phyloP scores from a whole-genome alignment of 257 asterid genomes.

The Solanum chmielewskii region DNA sequence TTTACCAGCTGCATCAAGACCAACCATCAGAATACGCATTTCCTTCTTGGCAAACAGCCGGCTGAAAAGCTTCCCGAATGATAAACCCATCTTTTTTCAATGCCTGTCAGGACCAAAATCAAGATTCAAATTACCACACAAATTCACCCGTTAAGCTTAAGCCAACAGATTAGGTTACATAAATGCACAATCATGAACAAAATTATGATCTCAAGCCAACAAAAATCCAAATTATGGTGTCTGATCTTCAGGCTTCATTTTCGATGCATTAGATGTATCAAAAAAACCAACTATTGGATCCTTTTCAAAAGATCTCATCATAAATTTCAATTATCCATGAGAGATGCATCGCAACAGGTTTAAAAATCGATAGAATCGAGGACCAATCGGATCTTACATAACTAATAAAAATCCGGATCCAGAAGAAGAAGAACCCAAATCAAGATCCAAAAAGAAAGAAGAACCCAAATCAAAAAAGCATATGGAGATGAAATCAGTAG shows the following conservation, averaged over 20 bases:
- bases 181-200: background rate
- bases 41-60: slow-evolving; percentile 72
- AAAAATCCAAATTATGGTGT: background rate
- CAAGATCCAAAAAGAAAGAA: background rate
- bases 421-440: background rate
- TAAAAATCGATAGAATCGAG: background rate
- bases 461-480: background rate
- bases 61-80: slow-evolving; percentile 72
- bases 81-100: slow-evolving; percentile 53
- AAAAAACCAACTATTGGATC: too few relatives aligned
- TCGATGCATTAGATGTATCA: background rate
- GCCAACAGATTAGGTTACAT: background rate
- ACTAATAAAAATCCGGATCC: background rate
- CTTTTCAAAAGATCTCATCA: background rate
- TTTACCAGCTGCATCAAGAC: slow-evolving; percentile 88
- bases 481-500: background rate
- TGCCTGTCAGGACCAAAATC: slow-evolving; percentile 11
- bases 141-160: background rate
- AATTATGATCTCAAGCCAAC: background rate
- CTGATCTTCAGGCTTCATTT: background rate
- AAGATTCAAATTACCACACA: background rate
- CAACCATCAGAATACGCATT: slow-evolving; percentile 79
- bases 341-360: background rate
- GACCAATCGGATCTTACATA: background rate
- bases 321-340: background rate